Conservation (phyloP, 306 rosid genomes). For the Pterocarpus macrocarpus region DNA sequence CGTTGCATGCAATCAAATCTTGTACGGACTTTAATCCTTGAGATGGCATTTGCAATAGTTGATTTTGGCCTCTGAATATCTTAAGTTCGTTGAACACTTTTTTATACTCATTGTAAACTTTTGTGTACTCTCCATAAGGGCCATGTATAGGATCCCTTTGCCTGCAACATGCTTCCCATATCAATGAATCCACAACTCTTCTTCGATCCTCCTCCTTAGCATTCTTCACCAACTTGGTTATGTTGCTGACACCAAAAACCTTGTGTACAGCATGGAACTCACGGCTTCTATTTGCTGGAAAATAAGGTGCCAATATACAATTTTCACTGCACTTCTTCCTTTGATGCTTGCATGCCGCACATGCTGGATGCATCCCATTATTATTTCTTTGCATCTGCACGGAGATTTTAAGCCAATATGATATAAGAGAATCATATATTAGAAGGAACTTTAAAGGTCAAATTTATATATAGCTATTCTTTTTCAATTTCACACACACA, state of each 20-base stretch:
- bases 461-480: no score
- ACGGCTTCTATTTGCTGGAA: constrained; percentile 61
- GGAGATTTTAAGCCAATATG: neutral
- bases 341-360: constrained; percentile 92
- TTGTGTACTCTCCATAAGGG: constrained; percentile 70
- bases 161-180: constrained; percentile 87
- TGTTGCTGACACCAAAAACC: constrained; percentile 83
- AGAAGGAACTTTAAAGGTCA: neutral
- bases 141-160: constrained; percentile 81
- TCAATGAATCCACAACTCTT: constrained; percentile 69
- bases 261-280: constrained; percentile 82
- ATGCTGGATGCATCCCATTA: constrained; percentile 60
- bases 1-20: constrained; percentile 56
- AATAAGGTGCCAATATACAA: constrained; percentile 74
- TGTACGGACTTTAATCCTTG: constrained; percentile 51
- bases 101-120: constrained; percentile 58
- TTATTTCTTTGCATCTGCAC: constrained; percentile 67
- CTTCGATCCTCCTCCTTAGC: constrained; percentile 57
- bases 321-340: constrained; percentile 75
- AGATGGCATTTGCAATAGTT: constrained; percentile 50
- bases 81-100: constrained; percentile 61
- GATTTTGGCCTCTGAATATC: constrained; percentile 49
- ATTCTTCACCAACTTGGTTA: constrained; percentile 69
- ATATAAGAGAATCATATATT: neutral
- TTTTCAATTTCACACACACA: no score